phyloP scores from a whole-genome alignment of 1,139 yeast species.

The Yamadazyma dendronema region DNA sequence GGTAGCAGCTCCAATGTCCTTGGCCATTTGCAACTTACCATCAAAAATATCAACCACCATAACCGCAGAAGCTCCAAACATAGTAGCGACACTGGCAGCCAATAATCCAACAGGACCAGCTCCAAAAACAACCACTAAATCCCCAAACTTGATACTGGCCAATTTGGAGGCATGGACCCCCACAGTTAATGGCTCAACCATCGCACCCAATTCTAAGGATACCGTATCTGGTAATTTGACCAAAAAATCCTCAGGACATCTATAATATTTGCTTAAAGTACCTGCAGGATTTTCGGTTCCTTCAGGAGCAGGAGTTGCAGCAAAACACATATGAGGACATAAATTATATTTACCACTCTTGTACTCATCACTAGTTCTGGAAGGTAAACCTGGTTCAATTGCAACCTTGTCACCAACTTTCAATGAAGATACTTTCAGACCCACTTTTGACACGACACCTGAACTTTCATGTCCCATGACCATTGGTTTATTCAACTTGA shows the following conservation, averaged over 20 bases:
- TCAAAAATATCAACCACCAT: conserved; percentile 66
- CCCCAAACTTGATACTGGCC: conserved; percentile 69
- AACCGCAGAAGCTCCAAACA: conserved; percentile 77
- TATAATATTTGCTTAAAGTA: conserved; percentile 68
- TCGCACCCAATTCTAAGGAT: conserved; percentile 80
- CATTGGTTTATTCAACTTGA: conserved; percentile 63
- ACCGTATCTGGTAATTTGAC: conserved; percentile 77
- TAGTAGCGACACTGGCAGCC: conserved; percentile 73
- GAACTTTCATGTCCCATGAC: conserved; percentile 78
- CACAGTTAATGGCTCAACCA: conserved; percentile 85
- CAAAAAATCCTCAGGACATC: conserved; percentile 82
- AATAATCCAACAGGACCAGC: conserved; percentile 93
- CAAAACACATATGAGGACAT: conserved; percentile 83
- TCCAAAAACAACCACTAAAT: conserved; percentile 75
- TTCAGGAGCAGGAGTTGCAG: conserved; percentile 68
- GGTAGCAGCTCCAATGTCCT: conserved; percentile 55
- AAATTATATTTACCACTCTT: conserved; percentile 75
- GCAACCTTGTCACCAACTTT: conserved; percentile 83
- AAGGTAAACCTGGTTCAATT: conserved; percentile 72
- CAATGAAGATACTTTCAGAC: conserved; percentile 52
- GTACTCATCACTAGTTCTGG: conserved; percentile 72
- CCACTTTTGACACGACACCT: conserved; percentile 69
- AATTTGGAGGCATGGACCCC: conserved; percentile 80
- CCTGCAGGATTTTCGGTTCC: conserved; percentile 55
- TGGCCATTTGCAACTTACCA: conserved; percentile 57